Evolutionary conservation across 352 stramenopile genomes (phyloP), one percentile per base, ranked within the genome.

Genomic region (Lagenidium giganteum): DNA sequence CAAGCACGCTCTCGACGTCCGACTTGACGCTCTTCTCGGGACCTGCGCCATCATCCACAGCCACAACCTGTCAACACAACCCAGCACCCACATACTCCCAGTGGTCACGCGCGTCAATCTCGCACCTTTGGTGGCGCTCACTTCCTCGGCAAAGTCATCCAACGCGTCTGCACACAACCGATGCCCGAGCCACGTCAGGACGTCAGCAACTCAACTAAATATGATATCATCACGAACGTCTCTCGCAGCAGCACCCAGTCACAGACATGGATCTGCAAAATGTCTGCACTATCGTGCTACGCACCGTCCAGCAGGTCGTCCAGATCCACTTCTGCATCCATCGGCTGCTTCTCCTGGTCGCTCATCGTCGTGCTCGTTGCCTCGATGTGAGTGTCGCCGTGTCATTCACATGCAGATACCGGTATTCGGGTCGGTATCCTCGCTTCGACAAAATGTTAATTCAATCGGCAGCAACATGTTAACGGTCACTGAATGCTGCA

Each of bases 231-330:
- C 23, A 46, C 13, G 2, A 34, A 16, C n/a, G n/a, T n/a, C n/a
- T n/a, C n/a, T n/a, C n/a, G n/a, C n/a, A n/a, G n/a, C n/a, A n/a
- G n/a, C n/a, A n/a, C n/a, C n/a, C n/a, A n/a, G n/a, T n/a, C n/a
- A n/a, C n/a, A n/a, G n/a, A n/a, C n/a, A n/a, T n/a, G n/a, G n/a
- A n/a, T n/a, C n/a, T n/a, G n/a, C n/a, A n/a, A n/a, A n/a, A n/a
- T n/a, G n/a, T n/a, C n/a, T n/a, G n/a, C n/a, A n/a, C n/a, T n/a
- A n/a, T n/a, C n/a, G n/a, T 6, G 18, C 31, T 4, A 18, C 38
- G 14, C 49, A 89, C 80, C 80, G 20, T 89, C 76, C 17, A 92
- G 72, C 16, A 92, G 69, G 45, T 92, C 72, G 46, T 92, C 80
- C 23, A 92, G 67, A 59, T 92, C 74, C 37, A 88, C 44, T 37